Conservation (phyloP, 2,329 filamentous ascomycete species). For the Penicillium expansum region DNA sequence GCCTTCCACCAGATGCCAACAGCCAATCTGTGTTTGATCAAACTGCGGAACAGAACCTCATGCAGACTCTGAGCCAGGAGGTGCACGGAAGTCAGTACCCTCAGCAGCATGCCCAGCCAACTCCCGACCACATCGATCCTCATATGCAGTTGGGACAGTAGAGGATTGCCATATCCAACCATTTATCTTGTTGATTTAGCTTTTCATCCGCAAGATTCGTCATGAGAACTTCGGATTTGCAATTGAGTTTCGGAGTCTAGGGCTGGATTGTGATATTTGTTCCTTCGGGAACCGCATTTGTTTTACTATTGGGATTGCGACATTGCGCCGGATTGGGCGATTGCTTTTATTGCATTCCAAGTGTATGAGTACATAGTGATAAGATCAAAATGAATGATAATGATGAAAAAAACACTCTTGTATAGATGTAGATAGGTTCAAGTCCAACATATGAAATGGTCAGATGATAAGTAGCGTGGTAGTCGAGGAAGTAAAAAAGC, state of each 20-base stretch:
- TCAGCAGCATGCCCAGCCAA: conserved; percentile 28
- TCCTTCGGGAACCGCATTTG: conserved; percentile 8
- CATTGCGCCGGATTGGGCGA: conserved; percentile 4
- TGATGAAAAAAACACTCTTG: not conserved
- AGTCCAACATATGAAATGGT: not conserved
- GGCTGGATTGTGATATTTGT: conserved; percentile 11
- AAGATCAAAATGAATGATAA: not conserved
- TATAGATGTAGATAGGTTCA: not conserved
- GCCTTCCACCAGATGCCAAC: conserved; percentile 33
- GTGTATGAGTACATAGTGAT: conserved; percentile 16
- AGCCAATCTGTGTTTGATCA: conserved; percentile 38
- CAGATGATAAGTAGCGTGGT: not conserved
- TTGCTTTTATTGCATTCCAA: conserved; percentile 4
- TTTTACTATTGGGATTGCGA: conserved; percentile 9
- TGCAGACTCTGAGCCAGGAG: conserved; percentile 45
- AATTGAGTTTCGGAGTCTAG: conserved; percentile 10
- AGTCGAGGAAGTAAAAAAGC: not conserved
- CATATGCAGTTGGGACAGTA: conserved; percentile 38
- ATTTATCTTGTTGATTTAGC: conserved; percentile 1
- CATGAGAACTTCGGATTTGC: not conserved
- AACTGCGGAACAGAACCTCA: conserved; percentile 43
- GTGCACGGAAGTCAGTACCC: conserved; percentile 40
- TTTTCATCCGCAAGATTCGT: not conserved
- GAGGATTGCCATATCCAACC: not conserved
- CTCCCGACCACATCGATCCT: conserved; percentile 34